phyloP scores from a whole-genome alignment of 495 filamentous ascomycete species.

The Bacidia rubella region DNA sequence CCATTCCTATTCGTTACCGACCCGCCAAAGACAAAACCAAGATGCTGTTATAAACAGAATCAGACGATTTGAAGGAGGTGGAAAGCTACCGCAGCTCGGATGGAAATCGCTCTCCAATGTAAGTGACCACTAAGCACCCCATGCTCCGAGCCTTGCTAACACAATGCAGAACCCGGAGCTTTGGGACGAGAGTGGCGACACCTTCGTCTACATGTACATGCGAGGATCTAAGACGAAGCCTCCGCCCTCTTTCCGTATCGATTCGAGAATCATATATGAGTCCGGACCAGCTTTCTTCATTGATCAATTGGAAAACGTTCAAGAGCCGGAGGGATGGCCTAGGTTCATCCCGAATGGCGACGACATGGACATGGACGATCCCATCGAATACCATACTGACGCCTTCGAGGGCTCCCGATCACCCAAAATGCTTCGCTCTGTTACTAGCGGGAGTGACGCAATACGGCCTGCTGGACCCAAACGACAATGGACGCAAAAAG shows the following conservation, averaged over 20 bases:
- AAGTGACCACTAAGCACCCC: neutral
- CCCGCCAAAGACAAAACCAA: constrained; percentile 15
- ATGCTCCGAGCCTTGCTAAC: neutral
- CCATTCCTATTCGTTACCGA: constrained; percentile 3
- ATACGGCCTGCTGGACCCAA: constrained; percentile 13
- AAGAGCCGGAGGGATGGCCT: constrained; percentile 20
- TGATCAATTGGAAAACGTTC: constrained; percentile 16
- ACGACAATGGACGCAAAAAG: constrained; percentile 4
- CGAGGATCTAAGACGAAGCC: constrained; percentile 20
- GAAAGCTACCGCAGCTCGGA: constrained; percentile 20
- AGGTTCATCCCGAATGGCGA: constrained; percentile 12
- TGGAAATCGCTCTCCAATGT: constrained; percentile 22
- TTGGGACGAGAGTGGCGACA: constrained; percentile 21
- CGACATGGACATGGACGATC: neutral
- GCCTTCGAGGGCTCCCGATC: constrained; percentile 9
- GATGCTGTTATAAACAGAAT: constrained; percentile 20
- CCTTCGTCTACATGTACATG: constrained; percentile 23
- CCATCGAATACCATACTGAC: constrained; percentile 3
- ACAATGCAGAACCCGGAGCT: constrained; percentile 19
- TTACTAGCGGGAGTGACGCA: constrained; percentile 12
- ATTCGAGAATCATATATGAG: constrained; percentile 15
- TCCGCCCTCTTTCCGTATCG: constrained; percentile 21
- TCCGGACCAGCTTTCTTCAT: constrained; percentile 18
- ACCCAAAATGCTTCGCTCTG: constrained; percentile 4
- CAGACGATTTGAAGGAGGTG: constrained; percentile 20